Evolutionary conservation across 345 rosid species (phyloP).

Genomic region (Adansonia digitata): DNA sequence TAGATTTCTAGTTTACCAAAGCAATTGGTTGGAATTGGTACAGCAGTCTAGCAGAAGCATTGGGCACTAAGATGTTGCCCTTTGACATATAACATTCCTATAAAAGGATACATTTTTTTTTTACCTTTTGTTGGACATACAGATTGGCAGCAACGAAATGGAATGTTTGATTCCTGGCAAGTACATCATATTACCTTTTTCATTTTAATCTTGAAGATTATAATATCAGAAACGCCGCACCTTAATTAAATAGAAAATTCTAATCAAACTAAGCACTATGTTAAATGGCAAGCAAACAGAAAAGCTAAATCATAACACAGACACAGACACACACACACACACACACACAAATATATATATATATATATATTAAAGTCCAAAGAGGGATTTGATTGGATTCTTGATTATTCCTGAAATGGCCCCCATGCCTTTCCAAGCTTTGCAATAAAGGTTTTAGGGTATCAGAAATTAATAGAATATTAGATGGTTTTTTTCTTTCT

Average conservation of each 20-base stretch:
- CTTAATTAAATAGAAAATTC: too few species aligned
- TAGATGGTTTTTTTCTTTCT: background rate
- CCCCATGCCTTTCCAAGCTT: conserved; percentile 58
- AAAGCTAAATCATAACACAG: background rate
- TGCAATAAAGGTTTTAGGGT: conserved; percentile 27
- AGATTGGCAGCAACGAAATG: background rate
- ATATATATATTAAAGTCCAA: background rate
- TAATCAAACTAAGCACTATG: background rate
- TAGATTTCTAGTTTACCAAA: too few species aligned
- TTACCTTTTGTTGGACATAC: background rate
- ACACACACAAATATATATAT: too few species aligned
- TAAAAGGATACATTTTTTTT: too few species aligned
- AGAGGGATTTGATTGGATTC: background rate
- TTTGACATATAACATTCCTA: background rate
- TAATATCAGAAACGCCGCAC: too few species aligned
- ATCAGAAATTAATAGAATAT: too few species aligned
- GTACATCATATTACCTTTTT: background rate
- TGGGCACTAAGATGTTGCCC: background rate
- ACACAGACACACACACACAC: too few species aligned
- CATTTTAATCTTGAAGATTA: background rate
- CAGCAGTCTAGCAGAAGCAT: background rate
- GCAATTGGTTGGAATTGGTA: background rate
- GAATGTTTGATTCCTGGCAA: background rate
- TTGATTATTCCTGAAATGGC: background rate
- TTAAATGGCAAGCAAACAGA: background rate